These are phyloP conservation scores for Penicillium olsonii DNA, from an alignment of 2,329 filamentous ascomycete genomes.

Conservation along the genomic window DNA sequence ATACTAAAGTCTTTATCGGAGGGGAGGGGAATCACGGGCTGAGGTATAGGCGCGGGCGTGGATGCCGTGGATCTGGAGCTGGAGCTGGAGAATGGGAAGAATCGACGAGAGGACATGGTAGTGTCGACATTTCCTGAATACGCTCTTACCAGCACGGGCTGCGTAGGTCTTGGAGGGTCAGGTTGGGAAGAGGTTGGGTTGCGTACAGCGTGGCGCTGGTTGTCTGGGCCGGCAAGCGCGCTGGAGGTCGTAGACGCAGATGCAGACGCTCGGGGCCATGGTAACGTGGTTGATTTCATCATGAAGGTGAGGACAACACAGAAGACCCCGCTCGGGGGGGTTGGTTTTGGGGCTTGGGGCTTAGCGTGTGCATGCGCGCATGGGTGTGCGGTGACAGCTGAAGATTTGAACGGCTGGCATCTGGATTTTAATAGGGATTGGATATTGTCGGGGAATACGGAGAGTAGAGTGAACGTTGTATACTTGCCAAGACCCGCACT, in stretches of 20 bases:
- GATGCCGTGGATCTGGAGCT: constrained; percentile 20
- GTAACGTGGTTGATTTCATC: constrained; percentile 38
- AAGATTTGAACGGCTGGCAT: too few relatives aligned
- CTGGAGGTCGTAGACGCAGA: constrained; percentile 22
- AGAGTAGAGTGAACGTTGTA: background rate
- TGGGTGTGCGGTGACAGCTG: constrained; percentile 21
- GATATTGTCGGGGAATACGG: background rate
- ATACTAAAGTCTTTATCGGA: constrained; percentile 57
- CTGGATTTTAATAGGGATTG: too few relatives aligned
- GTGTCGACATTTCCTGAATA: constrained; percentile 40
- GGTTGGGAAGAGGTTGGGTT: constrained; percentile 32
- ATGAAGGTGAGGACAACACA: constrained; percentile 20
- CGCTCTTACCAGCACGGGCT: constrained; percentile 47
- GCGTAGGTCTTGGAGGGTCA: constrained; percentile 34
- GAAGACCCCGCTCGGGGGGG: constrained; percentile 22
- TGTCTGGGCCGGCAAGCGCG: constrained; percentile 23
- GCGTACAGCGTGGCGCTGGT: constrained; percentile 34
- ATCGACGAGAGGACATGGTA: constrained; percentile 35
- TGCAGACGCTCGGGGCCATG: constrained; percentile 33
- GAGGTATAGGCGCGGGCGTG: constrained; percentile 15
- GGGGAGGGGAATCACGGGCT: constrained; percentile 41
- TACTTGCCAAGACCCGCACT: constrained; percentile 19
- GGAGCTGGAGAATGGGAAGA: constrained; percentile 31
- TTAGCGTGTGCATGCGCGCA: constrained; percentile 20
- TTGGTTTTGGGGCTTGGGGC: constrained; percentile 15